Evolutionary conservation across 2,329 filamentous ascomycete genomes (phyloP).

Genomic region (Daldinia eschscholtzii): DNA sequence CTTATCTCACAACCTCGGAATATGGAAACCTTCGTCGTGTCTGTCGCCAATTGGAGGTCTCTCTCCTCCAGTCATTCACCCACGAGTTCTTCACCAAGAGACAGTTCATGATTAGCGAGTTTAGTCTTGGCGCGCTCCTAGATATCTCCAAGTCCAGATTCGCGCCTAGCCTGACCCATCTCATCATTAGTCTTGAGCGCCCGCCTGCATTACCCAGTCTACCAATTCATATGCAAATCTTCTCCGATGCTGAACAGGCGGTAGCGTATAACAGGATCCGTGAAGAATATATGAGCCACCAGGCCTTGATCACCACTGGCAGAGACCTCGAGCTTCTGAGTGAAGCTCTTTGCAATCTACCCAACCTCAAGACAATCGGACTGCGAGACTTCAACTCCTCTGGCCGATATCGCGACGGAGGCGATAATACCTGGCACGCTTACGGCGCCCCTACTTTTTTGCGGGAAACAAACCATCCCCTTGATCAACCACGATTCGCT

Average conservation of each 20-base stretch:
- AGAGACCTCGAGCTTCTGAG: constrained; percentile 66
- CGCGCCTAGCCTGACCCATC: constrained; percentile 56
- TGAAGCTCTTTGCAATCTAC: constrained; percentile 67
- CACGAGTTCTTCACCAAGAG: constrained; percentile 74
- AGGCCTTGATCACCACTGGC: constrained; percentile 58
- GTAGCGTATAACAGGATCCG: constrained; percentile 45
- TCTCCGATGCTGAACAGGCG: constrained; percentile 43
- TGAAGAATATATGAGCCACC: constrained; percentile 50
- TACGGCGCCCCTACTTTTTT: constrained; percentile 63
- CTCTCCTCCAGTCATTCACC: constrained; percentile 68
- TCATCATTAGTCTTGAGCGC: constrained; percentile 63
- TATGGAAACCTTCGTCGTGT: constrained; percentile 66
- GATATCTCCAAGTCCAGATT: constrained; percentile 64
- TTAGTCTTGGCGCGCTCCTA: constrained; percentile 63
- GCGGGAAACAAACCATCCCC: constrained; percentile 52
- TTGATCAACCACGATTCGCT: constrained; percentile 17
- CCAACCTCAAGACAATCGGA: constrained; percentile 67
- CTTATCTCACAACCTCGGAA: constrained; percentile 66
- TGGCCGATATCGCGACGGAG: constrained; percentile 64
- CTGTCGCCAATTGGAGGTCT: constrained; percentile 67
- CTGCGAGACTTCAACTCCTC: constrained; percentile 69
- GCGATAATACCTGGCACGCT: constrained; percentile 62
- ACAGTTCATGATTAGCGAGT: constrained; percentile 73
- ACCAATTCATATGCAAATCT: neutral
- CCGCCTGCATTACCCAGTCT: constrained; percentile 4